phyloP scores from a whole-genome alignment of 2,329 filamentous ascomycete genomes.

The Tolypocladium album region DNA sequence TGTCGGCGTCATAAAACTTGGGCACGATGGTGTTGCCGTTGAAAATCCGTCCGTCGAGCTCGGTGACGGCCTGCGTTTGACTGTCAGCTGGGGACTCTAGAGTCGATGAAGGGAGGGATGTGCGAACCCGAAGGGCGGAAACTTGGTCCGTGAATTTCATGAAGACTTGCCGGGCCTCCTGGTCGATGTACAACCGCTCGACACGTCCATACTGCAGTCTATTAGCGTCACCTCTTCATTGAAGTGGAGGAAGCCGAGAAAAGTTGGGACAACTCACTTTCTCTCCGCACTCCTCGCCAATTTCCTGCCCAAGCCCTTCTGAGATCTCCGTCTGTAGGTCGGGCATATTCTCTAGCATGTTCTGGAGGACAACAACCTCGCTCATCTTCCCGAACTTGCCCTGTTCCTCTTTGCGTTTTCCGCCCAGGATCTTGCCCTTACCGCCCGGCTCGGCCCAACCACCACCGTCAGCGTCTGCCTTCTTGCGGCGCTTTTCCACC shows the following conservation, averaged over 20 bases:
- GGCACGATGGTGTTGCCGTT: constrained; percentile 79
- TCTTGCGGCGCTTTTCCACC: constrained; percentile 76
- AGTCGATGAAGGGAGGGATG: neutral
- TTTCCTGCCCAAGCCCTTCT: constrained; percentile 74
- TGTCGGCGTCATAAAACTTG: constrained; percentile 70
- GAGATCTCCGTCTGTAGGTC: constrained; percentile 70
- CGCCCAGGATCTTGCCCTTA: constrained; percentile 72
- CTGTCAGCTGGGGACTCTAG: neutral
- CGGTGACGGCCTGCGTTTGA: constrained; percentile 66
- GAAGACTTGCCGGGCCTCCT: constrained; percentile 60
- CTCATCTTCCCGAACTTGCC: constrained; percentile 62
- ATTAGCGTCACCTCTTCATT: neutral
- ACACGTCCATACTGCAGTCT: constrained; percentile 63
- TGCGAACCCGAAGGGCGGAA: constrained; percentile 69
- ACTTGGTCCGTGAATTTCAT: constrained; percentile 85
- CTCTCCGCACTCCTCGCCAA: constrained; percentile 84
- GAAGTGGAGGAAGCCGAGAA: no score
- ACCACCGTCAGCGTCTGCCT: constrained; percentile 66
- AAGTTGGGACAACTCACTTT: constrained; percentile 37
- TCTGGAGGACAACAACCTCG: constrained; percentile 68
- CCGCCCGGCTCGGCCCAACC: constrained; percentile 61
- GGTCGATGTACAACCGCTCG: constrained; percentile 67
- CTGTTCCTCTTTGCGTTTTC: constrained; percentile 41
- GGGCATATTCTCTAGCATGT: constrained; percentile 77
- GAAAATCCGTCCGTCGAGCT: constrained; percentile 77